Conservation (phyloP, 805 yeast genomes). For the Schizosaccharomyces pombe region DNA sequence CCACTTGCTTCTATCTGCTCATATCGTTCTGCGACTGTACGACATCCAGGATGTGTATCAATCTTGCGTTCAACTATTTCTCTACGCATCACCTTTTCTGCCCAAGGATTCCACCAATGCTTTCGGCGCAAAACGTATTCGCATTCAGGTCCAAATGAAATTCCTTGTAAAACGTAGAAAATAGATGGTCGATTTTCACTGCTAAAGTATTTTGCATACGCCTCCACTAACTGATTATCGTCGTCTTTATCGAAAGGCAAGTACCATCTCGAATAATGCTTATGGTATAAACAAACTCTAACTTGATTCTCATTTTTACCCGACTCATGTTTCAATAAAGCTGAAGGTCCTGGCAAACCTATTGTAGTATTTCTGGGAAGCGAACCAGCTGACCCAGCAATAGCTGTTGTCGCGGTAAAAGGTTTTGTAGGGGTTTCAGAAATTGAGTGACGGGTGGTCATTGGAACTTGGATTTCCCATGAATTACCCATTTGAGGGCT, state of each 20-base stretch:
- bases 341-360: too few relatives aligned
- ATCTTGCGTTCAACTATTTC: background rate
- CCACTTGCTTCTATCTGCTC: background rate
- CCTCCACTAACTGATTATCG: background rate
- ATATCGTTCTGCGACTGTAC: background rate
- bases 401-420: too few relatives aligned
- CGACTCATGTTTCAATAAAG: too few relatives aligned
- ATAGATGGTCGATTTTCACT: background rate
- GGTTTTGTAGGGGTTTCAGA: too few relatives aligned
- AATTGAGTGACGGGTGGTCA: too few relatives aligned
- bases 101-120: background rate
- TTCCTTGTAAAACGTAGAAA: background rate
- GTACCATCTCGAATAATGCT: background rate
- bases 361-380: too few relatives aligned
- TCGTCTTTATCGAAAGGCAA: background rate
- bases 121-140: background rate
- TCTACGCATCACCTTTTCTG: conserved; percentile 1
- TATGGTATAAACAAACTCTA: background rate
- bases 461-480: too few relatives aligned
- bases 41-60: background rate
- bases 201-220: background rate
- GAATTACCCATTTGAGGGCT: too few relatives aligned
- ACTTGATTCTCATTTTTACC: background rate
- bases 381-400: too few relatives aligned
- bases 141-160: background rate